These are phyloP conservation scores for Calonectria pauciramosa DNA, from an alignment of 2,329 filamentous ascomycete genomes.

Conservation along the genomic window DNA sequence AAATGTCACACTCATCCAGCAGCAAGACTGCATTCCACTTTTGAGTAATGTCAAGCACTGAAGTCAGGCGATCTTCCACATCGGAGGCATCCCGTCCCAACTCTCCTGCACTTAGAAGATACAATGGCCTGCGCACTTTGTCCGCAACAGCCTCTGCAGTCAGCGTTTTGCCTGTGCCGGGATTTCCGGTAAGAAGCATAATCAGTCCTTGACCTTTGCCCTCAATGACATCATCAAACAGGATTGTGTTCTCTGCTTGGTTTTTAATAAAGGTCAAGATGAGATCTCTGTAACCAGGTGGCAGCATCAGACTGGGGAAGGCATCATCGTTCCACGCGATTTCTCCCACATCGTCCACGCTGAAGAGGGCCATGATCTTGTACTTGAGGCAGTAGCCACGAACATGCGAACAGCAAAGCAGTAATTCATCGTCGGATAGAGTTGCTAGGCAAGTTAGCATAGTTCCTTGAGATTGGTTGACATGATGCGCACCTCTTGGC, in stretches of 20 bases:
- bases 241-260: conserved; percentile 50
- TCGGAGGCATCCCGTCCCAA: conserved; percentile 33
- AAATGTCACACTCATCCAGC: conserved; percentile 46
- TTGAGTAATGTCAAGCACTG: conserved; percentile 73
- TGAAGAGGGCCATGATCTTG: conserved; percentile 49
- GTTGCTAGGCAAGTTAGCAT: background rate
- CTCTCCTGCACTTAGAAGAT: conserved; percentile 16
- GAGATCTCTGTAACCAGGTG: conserved; percentile 60
- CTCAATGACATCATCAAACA: conserved; percentile 61
- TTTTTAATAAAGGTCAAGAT: conserved; percentile 53
- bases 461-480: background rate
- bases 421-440: background rate
- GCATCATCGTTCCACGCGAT: conserved; percentile 60
- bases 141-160: conserved; percentile 49
- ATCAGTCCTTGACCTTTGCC: conserved; percentile 61
- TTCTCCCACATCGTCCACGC: conserved; percentile 54
- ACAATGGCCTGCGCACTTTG: conserved; percentile 16
- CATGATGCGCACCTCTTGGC: background rate
- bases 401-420: background rate
- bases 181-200: conserved; percentile 56
- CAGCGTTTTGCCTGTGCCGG: conserved; percentile 60
- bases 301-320: conserved; percentile 60
- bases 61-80: conserved; percentile 69
- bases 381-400: conserved; percentile 51
- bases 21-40: conserved; percentile 50